Evolutionary conservation across 805 yeast genomes (phyloP).

Genomic region (Candida nitratophila): DNA sequence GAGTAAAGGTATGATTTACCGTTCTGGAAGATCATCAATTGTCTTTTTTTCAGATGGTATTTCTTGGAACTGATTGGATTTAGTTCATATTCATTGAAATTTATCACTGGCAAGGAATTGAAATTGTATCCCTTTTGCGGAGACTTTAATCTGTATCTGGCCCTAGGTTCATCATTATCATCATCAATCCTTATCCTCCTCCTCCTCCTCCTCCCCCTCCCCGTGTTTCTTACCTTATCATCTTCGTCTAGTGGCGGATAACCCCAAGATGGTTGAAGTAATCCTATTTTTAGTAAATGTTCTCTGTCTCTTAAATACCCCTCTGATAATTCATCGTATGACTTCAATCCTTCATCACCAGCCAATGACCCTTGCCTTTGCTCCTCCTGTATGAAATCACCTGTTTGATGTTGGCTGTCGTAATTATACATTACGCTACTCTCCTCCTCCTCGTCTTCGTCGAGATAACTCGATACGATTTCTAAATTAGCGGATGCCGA

Average conservation of each 20-base stretch:
- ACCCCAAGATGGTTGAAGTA: not conserved
- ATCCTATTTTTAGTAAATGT: not conserved
- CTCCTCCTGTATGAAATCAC: too few relatives aligned
- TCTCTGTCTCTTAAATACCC: not conserved
- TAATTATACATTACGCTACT: too few relatives aligned
- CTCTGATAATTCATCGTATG: not conserved
- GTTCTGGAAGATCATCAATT: conserved; percentile 3
- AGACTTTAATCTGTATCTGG: not conserved
- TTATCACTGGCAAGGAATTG: conserved; percentile 1
- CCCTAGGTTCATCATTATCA: not conserved
- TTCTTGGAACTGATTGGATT: conserved; percentile 2
- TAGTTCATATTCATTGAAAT: conserved; percentile 6
- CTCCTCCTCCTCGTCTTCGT: too few relatives aligned
- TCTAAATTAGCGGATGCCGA: too few relatives aligned
- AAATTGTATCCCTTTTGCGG: not conserved
- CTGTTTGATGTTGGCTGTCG: too few relatives aligned
- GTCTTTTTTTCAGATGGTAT: not conserved
- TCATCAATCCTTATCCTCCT: too few relatives aligned
- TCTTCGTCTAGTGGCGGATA: not conserved
- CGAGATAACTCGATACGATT: too few relatives aligned
- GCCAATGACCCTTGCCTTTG: too few relatives aligned
- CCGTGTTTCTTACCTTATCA: not conserved
- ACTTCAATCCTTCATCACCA: too few relatives aligned
- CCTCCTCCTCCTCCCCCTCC: not conserved
- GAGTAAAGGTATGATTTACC: conserved; percentile 6